Base-by-base conservation (phyloP, 257 asterid species). In the Eucommia ulmoides region DNA sequence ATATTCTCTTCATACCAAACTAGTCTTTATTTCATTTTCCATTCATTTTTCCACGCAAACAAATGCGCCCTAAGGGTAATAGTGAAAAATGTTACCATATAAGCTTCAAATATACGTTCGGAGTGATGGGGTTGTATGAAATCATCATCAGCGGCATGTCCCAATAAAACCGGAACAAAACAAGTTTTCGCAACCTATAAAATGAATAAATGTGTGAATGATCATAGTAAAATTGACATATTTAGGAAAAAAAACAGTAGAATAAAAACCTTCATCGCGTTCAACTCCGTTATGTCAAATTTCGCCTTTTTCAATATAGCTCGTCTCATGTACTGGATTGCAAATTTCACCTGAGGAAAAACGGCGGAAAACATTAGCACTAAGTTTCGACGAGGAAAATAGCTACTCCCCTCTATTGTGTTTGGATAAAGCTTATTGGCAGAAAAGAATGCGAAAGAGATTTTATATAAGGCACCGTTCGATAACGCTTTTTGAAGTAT, bases 61-160 rank as follows among this genome's bases (percentile, higher is more conserved):
- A n/a, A n/a, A n/a, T n/a, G n/a, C n/a, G n/a, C n/a, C n/a, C n/a
- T n/a, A n/a, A n/a, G n/a, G n/a, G n/a, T n/a, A n/a, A n/a, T n/a
- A n/a, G n/a, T n/a, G 23, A 62, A 53, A 53, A 56, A 29, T 54
- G 24, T 65, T 79, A 88, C 97, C 87, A 71, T 74, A 71, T 84
- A 88, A 51, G 84, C 89, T 24, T 82, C 84, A 60, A 59, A 79
- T 52, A 88, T 69, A 22, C 80, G 79, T 66, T 88, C 97, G 55
- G 97, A 84, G 58, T 88, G 97, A 77, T 81, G 95, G 59, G 97
- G 97, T 46, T 68, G 84, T 63, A 88, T 84, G 74, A 88, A 88
- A 68, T 88, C 95, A 52, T 88, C 97, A 1, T 81, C 97, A 38
- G 65, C 68, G 23, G 83, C 95, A 66, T 88, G 97, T 56, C 97